Conservation (phyloP, 2,329 filamentous ascomycete species). For the Aspergillus hortae region DNA sequence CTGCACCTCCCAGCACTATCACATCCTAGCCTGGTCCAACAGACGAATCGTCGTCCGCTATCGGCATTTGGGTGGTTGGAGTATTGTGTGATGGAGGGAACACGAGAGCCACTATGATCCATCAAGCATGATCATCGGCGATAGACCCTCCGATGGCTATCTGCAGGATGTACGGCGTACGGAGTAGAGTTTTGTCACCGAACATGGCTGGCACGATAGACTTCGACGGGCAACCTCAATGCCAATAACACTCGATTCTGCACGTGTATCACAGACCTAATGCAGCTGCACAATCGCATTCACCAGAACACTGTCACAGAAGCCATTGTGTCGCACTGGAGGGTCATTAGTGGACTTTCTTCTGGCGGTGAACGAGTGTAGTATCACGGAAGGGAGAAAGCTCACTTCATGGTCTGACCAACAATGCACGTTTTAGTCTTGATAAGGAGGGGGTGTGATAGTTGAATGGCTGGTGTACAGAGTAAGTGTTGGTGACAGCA, state of each 20-base stretch:
- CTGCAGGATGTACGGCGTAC: no score
- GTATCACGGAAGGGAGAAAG: no score
- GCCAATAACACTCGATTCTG: background rate
- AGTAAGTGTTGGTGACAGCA: no score
- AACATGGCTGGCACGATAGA: no score
- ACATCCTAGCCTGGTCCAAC: conserved; percentile 8
- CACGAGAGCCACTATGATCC: background rate
- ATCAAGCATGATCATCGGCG: background rate
- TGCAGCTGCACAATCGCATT: background rate
- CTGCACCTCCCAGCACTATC: conserved; percentile 17
- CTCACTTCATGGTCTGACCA: no score
- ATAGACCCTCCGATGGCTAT: background rate
- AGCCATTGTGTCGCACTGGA: background rate
- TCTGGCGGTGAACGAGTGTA: no score
- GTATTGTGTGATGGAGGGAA: background rate
- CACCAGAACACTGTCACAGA: background rate
- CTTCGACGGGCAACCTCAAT: background rate
- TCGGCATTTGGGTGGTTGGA: background rate
- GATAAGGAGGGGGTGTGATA: no score
- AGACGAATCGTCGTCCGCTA: conserved; percentile 5
- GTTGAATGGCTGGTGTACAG: no score
- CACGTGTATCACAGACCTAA: background rate
- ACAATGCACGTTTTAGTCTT: no score
- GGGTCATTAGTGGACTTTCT: background rate
- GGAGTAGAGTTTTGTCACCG: no score